Percentiles rank a stretch among this genome's conserved stretches.
Evolutionary conservation across 371 early-diverging fungal genomes (phyloP).

Genomic region (Blakeslea trispora): DNA sequence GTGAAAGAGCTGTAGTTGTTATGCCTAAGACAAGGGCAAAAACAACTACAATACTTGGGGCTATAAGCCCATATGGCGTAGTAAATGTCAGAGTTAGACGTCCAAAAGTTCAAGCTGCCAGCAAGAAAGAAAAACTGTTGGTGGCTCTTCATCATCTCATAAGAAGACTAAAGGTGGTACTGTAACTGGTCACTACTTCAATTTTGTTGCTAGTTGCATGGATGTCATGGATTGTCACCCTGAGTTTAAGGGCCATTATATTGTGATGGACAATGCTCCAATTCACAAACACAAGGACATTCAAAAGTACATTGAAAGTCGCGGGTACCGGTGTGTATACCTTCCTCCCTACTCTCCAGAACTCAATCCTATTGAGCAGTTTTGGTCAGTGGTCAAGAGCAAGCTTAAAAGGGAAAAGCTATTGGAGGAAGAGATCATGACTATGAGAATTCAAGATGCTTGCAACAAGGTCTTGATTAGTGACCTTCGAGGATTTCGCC

Average conservation of each 20-base stretch:
- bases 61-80: background rate
- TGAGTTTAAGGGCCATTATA: conserved; percentile 15
- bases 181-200: conserved; percentile 24
- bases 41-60: conserved; percentile 6
- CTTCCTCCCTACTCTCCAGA: conserved; percentile 18
- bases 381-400: conserved; percentile 17
- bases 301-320: conserved; percentile 16
- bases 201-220: conserved; percentile 11
- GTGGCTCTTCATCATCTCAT: background rate
- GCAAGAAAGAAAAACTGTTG: background rate
- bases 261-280: conserved; percentile 22
- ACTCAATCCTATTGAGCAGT: conserved; percentile 24
- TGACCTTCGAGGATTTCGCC: conserved; percentile 12
- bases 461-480: conserved; percentile 10
- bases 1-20: background rate
- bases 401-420: conserved; percentile 14
- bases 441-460: conserved; percentile 7
- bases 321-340: conserved; percentile 24
- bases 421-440: conserved; percentile 11
- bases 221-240: conserved; percentile 19
- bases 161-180: conserved; percentile 15
- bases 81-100: background rate
- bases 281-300: conserved; percentile 18
- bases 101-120: background rate
- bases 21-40: conserved; percentile 2